phyloP scores from a whole-genome alignment of 108 stramenopile species.

The Nannochloropsis gaditana region DNA sequence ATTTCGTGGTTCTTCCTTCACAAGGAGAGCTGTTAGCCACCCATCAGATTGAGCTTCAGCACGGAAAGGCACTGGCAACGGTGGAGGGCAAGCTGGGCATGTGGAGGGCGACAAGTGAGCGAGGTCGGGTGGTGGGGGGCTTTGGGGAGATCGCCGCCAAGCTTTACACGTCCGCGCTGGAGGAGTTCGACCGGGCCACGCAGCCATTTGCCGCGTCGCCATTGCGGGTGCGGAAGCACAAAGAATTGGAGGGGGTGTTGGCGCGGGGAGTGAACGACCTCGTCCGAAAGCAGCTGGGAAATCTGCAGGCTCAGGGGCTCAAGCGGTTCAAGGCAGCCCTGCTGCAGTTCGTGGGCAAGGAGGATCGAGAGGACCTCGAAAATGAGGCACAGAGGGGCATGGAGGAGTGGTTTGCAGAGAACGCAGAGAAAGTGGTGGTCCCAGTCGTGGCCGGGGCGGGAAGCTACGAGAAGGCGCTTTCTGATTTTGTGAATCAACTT shows the following conservation, averaged over 20 bases:
- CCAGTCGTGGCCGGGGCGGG: neutral
- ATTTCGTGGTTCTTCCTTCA: neutral
- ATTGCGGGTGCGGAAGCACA: neutral
- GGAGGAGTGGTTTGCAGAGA: conserved; percentile 7
- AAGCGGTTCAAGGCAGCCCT: neutral
- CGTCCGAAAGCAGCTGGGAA: neutral
- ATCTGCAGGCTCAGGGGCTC: neutral
- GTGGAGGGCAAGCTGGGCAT: neutral
- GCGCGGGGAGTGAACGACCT: conserved; percentile 6
- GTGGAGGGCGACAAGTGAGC: neutral
- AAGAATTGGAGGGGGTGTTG: neutral
- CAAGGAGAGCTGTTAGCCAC: conserved; percentile 9
- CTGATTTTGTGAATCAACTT: neutral
- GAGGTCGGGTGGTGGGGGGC: neutral
- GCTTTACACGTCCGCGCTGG: neutral
- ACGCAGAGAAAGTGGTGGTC: neutral
- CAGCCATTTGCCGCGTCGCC: neutral
- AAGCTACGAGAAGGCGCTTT: neutral
- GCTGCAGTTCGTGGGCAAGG: neutral
- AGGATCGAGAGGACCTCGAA: neutral
- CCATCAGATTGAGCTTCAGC: neutral
- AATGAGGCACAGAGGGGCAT: conserved; percentile 2
- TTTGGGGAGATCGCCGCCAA: neutral
- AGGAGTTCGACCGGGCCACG: neutral
- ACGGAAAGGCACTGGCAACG: neutral